Base-by-base conservation (phyloP, 768 basidiomycete species). In the Kwoniella sp. region DNA sequence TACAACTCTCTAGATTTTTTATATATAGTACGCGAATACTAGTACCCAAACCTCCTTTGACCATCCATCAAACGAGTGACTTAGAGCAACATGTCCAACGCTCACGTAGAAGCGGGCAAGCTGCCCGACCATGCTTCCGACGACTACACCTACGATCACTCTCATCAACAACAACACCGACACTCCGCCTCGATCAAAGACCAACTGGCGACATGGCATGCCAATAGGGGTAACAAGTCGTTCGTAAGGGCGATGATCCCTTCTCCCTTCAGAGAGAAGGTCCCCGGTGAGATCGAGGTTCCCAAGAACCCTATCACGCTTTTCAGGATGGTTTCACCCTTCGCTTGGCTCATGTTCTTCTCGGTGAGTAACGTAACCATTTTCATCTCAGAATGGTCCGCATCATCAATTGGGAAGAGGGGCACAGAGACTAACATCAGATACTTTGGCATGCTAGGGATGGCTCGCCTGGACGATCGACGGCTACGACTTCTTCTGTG, bases 381-480 rank as follows among this genome's bases (percentile, higher is more conserved):
- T n/a, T n/a, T n/a, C n/a, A n/a, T n/a, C n/a, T n/a, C n/a, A n/a
- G n/a, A n/a, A n/a, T n/a, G n/a, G n/a, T n/a, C n/a, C n/a, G n/a
- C n/a, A n/a, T n/a, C n/a, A n/a, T n/a, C n/a, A n/a, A n/a, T n/a
- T n/a, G n/a, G n/a, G n/a, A n/a, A n/a, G n/a, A n/a, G n/a, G n/a
- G n/a, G n/a, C n/a, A n/a, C n/a, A n/a, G n/a, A n/a, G n/a, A n/a
- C n/a, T n/a, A n/a, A n/a, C n/a, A n/a, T n/a, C n/a, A n/a, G n/a
- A n/a, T n/a, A n/a, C n/a, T n/a, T n/a, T n/a, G n/a, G n/a, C n/a
- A n/a, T 15, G 36, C 21, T 67, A 88, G 87, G 72, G 60, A 44
- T 91, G 88, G 88, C 82, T 92, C 13, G 90, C 90, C 0, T 93
- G 91, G 91, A 89, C 88, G 1, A 88, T 86, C 79, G 91, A 92